Conservation (phyloP, 139 green algal genomes). For the Chlorella sp. region DNA sequence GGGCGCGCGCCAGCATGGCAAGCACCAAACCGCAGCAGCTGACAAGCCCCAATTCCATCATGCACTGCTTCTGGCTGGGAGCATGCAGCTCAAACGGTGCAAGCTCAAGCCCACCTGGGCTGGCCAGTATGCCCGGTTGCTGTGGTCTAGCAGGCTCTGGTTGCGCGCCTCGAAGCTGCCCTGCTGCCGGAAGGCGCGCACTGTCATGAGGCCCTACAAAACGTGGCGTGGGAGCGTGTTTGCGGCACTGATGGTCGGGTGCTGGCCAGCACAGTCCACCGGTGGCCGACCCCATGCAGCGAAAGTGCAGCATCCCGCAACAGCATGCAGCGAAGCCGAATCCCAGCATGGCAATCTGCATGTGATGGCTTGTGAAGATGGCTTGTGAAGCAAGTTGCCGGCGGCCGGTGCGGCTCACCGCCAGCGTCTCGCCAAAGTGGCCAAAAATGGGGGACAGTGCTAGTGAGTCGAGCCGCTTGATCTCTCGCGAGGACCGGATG, state of each 20-base stretch:
- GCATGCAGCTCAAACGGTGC: neutral
- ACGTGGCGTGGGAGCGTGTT: neutral
- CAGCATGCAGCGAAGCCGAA: no score
- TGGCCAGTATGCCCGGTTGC: constrained; percentile 80
- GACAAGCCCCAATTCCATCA: no score
- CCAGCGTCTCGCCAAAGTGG: constrained; percentile 73
- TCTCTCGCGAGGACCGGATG: constrained; percentile 76
- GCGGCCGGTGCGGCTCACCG: constrained; percentile 12
- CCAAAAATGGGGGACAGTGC: constrained; percentile 86
- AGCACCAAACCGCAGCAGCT: no score
- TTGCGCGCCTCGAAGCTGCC: constrained; percentile 54
- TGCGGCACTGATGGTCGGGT: no score
- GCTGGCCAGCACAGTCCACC: no score
- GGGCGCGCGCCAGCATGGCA: no score
- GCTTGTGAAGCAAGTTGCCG: no score
- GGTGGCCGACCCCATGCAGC: no score
- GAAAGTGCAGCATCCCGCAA: no score
- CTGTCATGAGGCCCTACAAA: constrained; percentile 65
- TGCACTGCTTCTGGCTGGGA: no score
- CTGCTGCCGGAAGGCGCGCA: constrained; percentile 85
- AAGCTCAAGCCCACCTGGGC: constrained; percentile 41
- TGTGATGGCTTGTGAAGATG: no score
- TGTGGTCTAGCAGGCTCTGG: constrained; percentile 62
- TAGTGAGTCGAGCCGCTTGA: constrained; percentile 89
- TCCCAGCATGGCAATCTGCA: no score